These are phyloP conservation scores for Scedosporium aurantiacum DNA, from an alignment of 2,329 filamentous ascomycete genomes.

Conservation along the genomic window DNA sequence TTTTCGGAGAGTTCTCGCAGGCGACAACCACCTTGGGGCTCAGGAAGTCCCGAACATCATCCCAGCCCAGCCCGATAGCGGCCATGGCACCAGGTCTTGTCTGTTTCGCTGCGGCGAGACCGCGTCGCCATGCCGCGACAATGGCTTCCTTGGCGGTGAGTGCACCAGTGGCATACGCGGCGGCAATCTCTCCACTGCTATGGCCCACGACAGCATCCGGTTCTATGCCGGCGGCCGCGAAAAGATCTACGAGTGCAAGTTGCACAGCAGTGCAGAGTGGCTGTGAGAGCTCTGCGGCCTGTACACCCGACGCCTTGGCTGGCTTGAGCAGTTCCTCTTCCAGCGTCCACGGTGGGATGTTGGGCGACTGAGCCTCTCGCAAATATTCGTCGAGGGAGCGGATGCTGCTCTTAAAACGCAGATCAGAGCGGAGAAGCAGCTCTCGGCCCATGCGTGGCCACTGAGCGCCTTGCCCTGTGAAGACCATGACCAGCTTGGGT, in stretches of 20 bases:
- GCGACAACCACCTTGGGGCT: conserved; percentile 18
- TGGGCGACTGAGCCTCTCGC: not conserved
- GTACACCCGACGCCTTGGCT: not conserved
- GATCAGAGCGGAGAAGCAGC: not conserved
- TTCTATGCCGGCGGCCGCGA: conserved; percentile 29
- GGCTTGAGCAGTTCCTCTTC: not conserved
- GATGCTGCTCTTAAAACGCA: conserved; percentile 8
- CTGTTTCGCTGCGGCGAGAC: conserved; percentile 9
- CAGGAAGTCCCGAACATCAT: not conserved
- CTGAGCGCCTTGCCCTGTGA: conserved; percentile 4
- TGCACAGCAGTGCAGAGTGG: conserved; percentile 35
- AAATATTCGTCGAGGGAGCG: not conserved
- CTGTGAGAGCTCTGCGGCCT: conserved; percentile 26
- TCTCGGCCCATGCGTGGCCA: not conserved
- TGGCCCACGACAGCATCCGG: conserved; percentile 31
- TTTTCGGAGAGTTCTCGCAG: conserved; percentile 25
- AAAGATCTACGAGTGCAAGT: conserved; percentile 30
- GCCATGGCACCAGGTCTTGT: conserved; percentile 18
- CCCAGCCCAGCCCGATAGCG: conserved; percentile 11
- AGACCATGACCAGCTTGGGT: conserved; percentile 9
- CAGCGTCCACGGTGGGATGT: not conserved
- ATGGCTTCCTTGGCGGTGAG: conserved; percentile 16
- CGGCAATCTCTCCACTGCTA: conserved; percentile 36
- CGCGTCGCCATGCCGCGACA: conserved; percentile 20
- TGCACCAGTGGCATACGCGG: conserved; percentile 27